Base-by-base conservation (phyloP, 495 filamentous ascomycete species). In the Darksidea phi region DNA sequence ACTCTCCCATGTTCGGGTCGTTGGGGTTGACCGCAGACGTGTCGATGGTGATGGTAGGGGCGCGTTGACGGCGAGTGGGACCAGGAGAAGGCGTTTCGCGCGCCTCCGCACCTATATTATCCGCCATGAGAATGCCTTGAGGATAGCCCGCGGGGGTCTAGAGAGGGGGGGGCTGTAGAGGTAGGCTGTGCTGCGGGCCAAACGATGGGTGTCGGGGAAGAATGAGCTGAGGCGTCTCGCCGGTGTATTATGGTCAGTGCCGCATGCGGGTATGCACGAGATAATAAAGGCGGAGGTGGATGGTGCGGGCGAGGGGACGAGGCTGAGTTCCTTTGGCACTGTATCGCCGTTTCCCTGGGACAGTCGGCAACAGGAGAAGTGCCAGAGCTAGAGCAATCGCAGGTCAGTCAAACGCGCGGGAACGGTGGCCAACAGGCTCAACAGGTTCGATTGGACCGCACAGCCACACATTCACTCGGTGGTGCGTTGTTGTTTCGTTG, bases 41-140 rank as follows among this genome's bases (percentile, higher is more conserved):
- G 61, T 70, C 67, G n/a, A 70, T 70, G 25, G 67, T 70, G 37
- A 70, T 70, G 43, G 67, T 70, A 18, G 67, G 67, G 38, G 67
- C 67, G 17, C 67, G 25, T 47, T 65, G 67, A n/a, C 67, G 54
- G 45, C 65, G 60, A 55, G n/a, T 54, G 59, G 67, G 67, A 43
- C 60, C 61, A 3, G 64, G 60, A 23, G 67, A 68, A 41, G 67
- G 67, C 56, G 67, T 57, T 23, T 45, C 42, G 13, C 57, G 59
- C 26, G 48, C 32, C 18, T 61, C 59, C 21, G 36, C 20, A 17
- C 45, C 52, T 48, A 47, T 58, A 59, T 60, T 45, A 12, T 67
- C 64, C n/a, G 60, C 48, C 65, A 67, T 67, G 57, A 49, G 54
- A 59, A 17, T 23, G 59, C 49, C 48, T 51, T 51, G 64, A 0